phyloP scores from a whole-genome alignment of 495 filamentous ascomycete species.

The Neurospora pannonica region DNA sequence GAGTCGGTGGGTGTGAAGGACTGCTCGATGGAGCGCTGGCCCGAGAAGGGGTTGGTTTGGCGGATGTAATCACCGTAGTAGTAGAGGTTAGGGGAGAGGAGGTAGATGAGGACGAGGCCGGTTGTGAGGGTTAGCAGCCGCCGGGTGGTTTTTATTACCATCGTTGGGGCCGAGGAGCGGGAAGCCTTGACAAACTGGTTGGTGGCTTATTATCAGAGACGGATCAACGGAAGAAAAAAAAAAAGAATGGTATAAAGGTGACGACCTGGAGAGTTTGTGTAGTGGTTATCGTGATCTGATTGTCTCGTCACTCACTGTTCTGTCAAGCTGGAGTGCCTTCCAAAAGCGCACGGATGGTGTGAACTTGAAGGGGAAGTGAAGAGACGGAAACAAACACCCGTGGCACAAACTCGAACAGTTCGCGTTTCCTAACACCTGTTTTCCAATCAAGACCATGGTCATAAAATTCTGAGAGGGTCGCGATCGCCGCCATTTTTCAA shows the following conservation, averaged over 20 bases:
- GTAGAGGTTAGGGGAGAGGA: conserved; percentile 20
- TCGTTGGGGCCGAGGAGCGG: neutral
- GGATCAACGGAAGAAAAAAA: neutral
- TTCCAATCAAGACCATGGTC: neutral
- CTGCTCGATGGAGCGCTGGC: conserved; percentile 31
- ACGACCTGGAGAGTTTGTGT: neutral
- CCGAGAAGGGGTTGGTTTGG: conserved; percentile 32
- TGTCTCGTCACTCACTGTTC: neutral
- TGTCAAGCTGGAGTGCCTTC: neutral
- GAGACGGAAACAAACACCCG: neutral
- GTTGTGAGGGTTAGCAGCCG: conserved; percentile 17
- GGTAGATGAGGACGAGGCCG: conserved; percentile 13
- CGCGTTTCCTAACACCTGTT: neutral
- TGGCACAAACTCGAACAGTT: neutral
- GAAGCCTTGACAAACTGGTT: neutral
- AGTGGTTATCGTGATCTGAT: neutral
- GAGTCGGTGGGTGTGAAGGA: conserved; percentile 24
- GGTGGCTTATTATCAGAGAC: neutral
- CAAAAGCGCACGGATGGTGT: neutral
- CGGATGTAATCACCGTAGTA: conserved; percentile 26
- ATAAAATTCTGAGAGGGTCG: neutral
- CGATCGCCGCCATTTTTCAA: neutral
- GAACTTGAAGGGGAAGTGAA: neutral
- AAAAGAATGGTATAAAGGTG: neutral
- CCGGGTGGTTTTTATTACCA: neutral